phyloP scores from a whole-genome alignment of 371 early-diverging fungal genomes.

The Syncephalastrum contaminatum region DNA sequence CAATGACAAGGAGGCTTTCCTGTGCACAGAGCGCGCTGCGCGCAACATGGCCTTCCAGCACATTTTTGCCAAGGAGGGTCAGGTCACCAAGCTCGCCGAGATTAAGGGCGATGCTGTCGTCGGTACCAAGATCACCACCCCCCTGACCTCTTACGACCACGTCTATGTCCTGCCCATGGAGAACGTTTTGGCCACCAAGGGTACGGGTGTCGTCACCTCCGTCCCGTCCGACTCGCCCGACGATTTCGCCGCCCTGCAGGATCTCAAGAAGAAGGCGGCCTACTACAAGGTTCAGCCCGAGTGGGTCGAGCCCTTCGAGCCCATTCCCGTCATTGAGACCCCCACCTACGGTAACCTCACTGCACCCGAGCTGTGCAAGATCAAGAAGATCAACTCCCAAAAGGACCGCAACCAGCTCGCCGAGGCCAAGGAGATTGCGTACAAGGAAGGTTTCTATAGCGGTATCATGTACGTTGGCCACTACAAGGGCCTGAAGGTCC shows the following conservation, averaged over 20 bases:
- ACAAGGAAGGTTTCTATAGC: slow-evolving; percentile 97
- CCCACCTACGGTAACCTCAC: slow-evolving; percentile 84
- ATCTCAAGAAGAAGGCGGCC: slow-evolving; percentile 90
- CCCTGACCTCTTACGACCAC: slow-evolving; percentile 71
- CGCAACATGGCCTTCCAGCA: slow-evolving; percentile 97
- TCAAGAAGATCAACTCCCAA: slow-evolving; percentile 93
- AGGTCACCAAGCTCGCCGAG: slow-evolving; percentile 68
- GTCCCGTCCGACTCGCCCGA: slow-evolving; percentile 99
- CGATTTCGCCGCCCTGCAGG: slow-evolving; percentile 89
- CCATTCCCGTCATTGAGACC: slow-evolving; percentile 86
- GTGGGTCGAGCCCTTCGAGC: slow-evolving; percentile 86
- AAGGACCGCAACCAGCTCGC: slow-evolving; percentile 92
- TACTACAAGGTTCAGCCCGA: slow-evolving; percentile 88
- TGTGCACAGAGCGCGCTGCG: slow-evolving; percentile 92
- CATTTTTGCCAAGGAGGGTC: slow-evolving; percentile 66
- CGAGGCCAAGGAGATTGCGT: slow-evolving; percentile 92
- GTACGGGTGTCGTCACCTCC: slow-evolving; percentile 98
- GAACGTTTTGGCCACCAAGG: slow-evolving; percentile 91
- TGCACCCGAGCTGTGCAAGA: slow-evolving; percentile 81
- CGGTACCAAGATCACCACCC: slow-evolving; percentile 91
- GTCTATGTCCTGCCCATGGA: slow-evolving; percentile 98
- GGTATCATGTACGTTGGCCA: slow-evolving; percentile 89
- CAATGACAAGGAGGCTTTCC: slow-evolving; percentile 77
- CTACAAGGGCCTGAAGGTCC: slow-evolving; percentile 80
- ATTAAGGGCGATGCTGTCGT: slow-evolving; percentile 82